phyloP scores from a whole-genome alignment of 371 early-diverging fungal species.

The Mortierella sp. region DNA sequence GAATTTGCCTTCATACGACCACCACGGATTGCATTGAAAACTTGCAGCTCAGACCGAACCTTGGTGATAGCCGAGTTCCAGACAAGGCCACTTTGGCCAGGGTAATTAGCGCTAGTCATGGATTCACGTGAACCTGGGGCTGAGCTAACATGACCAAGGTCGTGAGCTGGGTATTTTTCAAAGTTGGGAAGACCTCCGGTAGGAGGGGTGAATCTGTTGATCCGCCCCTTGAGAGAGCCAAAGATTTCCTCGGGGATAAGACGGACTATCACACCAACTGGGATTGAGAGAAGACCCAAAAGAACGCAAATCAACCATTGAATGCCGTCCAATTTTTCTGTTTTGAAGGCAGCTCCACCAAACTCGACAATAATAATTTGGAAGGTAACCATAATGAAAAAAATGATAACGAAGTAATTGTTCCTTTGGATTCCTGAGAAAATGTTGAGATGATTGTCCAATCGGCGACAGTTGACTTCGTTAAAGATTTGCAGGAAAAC shows the following conservation, averaged over 20 bases:
- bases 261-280: constrained; percentile 79
- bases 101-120: constrained; percentile 31
- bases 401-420: constrained; percentile 70
- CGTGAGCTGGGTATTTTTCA: constrained; percentile 40
- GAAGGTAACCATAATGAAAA: constrained; percentile 65
- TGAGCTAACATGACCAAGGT: constrained; percentile 38
- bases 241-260: constrained; percentile 68
- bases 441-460: constrained; percentile 76
- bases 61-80: constrained; percentile 58
- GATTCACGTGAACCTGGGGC: constrained; percentile 57
- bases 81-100: constrained; percentile 29
- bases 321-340: constrained; percentile 61
- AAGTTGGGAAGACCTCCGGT: constrained; percentile 30
- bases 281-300: constrained; percentile 76
- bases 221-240: constrained; percentile 31
- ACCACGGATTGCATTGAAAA: constrained; percentile 60
- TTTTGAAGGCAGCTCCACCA: constrained; percentile 76
- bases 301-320: constrained; percentile 81
- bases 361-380: constrained; percentile 75
- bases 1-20: constrained; percentile 53
- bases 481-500: constrained; percentile 86
- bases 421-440: constrained; percentile 69
- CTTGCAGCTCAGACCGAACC: constrained; percentile 46
- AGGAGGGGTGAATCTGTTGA: constrained; percentile 12
- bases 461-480: constrained; percentile 78